Base-by-base conservation (phyloP, 2,329 filamentous ascomycete genomes). In the Cladorrhinum sp. region DNA sequence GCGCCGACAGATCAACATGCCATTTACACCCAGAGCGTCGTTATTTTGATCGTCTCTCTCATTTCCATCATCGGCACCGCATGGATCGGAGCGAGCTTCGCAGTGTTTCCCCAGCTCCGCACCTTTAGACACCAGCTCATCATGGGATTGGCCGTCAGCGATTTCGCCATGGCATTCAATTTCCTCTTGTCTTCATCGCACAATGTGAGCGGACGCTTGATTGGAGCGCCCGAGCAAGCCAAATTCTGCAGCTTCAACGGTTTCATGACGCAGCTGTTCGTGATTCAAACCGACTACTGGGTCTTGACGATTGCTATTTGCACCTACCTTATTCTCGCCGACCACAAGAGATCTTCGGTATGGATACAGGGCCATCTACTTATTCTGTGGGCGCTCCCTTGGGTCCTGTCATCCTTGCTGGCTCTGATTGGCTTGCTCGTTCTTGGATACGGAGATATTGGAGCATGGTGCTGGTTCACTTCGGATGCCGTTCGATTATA, bases 241-340 rank as follows among this genome's bases (percentile, higher is more conserved):
- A 57, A 29, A 4, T 75, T 76, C 60, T 78, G 76, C 63, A 72
- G 64, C 58, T 74, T 74, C 59, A 77, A 78, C 64, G 76, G 76
- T 5, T 78, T 76, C 65, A 71, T 76, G 68, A 74, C 74, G 1
- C 75, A 78, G 59, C 64, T 76, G 1, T 78, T 78, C 56, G 76
- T 78, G 25, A 71, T 77, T 1, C 76, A 78, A 62, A 78, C 76
- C 10, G 76, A 78, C 64, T 78, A 77, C 57, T 78, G 76, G 76
- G 73, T 78, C 7, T 59, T 78, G 1, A 60, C 68, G n/a, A 77
- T 78, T 49, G 75, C 76, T 1, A 55, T 75, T 6, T 77, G 71
- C 64, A 78, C 76, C 0, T 78, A 72, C 57, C 68, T 77, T 1
- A 74, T 78, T 32, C 68, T 78, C 18, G 71, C 73, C 12, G 75